Percentiles rank a stretch among this genome's conserved stretches.
Conservation (phyloP, 306 rosid genomes). For the Cyclanthera cordifolia region DNA sequence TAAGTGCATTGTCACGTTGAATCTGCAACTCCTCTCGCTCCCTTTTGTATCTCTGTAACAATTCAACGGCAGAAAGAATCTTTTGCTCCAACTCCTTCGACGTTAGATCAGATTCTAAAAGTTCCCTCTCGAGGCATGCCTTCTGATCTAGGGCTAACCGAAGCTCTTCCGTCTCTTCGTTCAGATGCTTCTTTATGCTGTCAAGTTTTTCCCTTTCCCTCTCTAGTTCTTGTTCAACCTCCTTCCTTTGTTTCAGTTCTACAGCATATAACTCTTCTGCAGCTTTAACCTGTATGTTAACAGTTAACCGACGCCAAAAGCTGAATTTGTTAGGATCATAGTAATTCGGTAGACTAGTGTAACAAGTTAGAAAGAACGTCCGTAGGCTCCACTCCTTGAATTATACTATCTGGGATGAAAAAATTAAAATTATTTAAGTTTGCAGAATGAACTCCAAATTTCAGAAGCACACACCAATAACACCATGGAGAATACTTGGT, state of each 20-base stretch:
- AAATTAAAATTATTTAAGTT: background rate
- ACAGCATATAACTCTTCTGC: constrained; percentile 30
- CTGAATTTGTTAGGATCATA: background rate
- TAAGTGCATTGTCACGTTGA: constrained; percentile 44
- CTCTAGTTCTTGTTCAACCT: constrained; percentile 40
- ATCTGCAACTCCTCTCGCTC: constrained; percentile 54
- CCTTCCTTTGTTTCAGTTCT: constrained; percentile 54
- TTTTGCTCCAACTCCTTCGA: constrained; percentile 41
- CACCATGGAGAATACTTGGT: background rate
- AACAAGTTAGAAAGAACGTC: background rate
- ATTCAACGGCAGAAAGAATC: constrained; percentile 35
- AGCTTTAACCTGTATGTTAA: constrained; percentile 42
- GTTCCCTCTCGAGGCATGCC: constrained; percentile 36
- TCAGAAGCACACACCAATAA: background rate
- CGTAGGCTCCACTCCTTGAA: background rate
- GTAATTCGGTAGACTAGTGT: background rate
- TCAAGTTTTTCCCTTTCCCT: constrained; percentile 37
- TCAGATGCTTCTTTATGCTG: constrained; percentile 29
- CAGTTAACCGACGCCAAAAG: background rate
- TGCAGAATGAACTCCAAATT: background rate
- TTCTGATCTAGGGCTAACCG: constrained; percentile 36
- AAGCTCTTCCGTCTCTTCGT: constrained; percentile 41
- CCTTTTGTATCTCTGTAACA: constrained; percentile 34
- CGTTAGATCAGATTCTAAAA: constrained; percentile 35
- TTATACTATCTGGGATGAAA: background rate